Percentiles rank a stretch among this genome's conserved stretches.
phyloP scores from a whole-genome alignment of 129 eudicot species.

The Flaveria ramosissima region DNA sequence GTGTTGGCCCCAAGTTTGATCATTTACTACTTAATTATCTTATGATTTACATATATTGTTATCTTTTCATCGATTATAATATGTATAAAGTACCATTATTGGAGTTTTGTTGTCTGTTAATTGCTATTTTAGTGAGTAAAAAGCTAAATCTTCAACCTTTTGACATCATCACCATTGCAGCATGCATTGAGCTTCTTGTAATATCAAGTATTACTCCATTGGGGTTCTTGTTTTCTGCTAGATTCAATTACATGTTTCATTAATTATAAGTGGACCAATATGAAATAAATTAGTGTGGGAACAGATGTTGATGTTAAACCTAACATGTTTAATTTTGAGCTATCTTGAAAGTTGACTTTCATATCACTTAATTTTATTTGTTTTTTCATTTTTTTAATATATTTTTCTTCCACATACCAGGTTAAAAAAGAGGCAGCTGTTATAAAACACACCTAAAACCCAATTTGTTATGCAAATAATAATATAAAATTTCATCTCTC shows the following conservation, averaged over 20 bases:
- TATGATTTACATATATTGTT: background rate
- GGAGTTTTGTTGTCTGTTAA: background rate
- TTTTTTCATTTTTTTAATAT: background rate
- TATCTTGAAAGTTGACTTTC: constrained; percentile 28
- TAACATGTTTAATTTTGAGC: constrained; percentile 28
- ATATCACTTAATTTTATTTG: background rate
- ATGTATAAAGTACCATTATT: background rate
- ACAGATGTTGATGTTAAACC: constrained; percentile 34
- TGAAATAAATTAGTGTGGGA: constrained; percentile 21
- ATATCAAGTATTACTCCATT: background rate
- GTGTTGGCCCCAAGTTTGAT: constrained; percentile 23
- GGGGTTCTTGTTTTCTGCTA: constrained; percentile 16
- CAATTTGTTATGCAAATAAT: constrained; percentile 37
- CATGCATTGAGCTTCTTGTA: constrained; percentile 25
- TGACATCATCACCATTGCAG: constrained; percentile 12
- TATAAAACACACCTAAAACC: constrained; percentile 30
- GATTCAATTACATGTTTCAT: constrained; percentile 13
- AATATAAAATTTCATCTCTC: constrained; percentile 28
- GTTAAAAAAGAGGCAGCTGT: constrained; percentile 35
- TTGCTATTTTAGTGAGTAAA: background rate
- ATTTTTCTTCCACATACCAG: constrained; percentile 27
- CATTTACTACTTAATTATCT: background rate
- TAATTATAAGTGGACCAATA: constrained; percentile 7
- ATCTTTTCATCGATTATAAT: constrained; percentile 15
- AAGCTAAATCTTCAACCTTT: constrained; percentile 18